Evolutionary conservation across 768 basidiomycete genomes (phyloP).

Genomic region (Boletus reticulatus): DNA sequence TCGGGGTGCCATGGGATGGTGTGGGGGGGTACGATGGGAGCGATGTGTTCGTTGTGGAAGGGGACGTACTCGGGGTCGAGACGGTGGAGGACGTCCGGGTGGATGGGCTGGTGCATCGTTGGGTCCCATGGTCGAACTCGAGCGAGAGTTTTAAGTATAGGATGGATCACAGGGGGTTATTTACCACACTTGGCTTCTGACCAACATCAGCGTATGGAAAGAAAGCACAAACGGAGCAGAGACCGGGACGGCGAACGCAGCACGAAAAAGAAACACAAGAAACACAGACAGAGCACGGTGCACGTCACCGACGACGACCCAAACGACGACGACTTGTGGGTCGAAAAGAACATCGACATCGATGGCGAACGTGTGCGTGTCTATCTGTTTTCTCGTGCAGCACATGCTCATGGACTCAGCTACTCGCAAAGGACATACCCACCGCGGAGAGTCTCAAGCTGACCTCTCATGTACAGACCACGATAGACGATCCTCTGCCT

Average conservation of each 20-base stretch:
- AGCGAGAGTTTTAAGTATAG: background rate
- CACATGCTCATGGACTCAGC: slow-evolving; percentile 36
- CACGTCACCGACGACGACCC: slow-evolving; percentile 68
- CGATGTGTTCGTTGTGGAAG: slow-evolving; percentile 52
- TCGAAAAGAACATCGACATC: slow-evolving; percentile 82
- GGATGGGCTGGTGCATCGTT: slow-evolving; percentile 44
- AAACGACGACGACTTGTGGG: slow-evolving; percentile 77
- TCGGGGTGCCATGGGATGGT: slow-evolving; percentile 58
- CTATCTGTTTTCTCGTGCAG: background rate
- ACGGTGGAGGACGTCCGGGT: slow-evolving; percentile 52
- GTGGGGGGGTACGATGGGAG: slow-evolving; percentile 47
- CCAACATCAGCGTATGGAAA: no score
- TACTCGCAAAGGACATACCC: slow-evolving; percentile 71
- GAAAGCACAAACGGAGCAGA: slow-evolving; percentile 23
- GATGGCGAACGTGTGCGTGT: slow-evolving; percentile 68
- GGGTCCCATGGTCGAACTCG: background rate
- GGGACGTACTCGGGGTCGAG: slow-evolving; percentile 64
- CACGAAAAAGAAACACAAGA: slow-evolving; percentile 55
- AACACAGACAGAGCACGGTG: slow-evolving; percentile 34
- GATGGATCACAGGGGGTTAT: background rate
- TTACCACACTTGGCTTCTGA: background rate
- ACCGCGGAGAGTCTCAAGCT: slow-evolving; percentile 69
- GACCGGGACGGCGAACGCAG: slow-evolving; percentile 45
- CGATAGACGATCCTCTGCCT: slow-evolving; percentile 44
- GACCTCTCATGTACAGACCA: slow-evolving; percentile 53